Evolutionary conservation across 2,329 filamentous ascomycete genomes (phyloP), one percentile per base, ranked within the genome.

Genomic region (Chaetomium globosum): DNA sequence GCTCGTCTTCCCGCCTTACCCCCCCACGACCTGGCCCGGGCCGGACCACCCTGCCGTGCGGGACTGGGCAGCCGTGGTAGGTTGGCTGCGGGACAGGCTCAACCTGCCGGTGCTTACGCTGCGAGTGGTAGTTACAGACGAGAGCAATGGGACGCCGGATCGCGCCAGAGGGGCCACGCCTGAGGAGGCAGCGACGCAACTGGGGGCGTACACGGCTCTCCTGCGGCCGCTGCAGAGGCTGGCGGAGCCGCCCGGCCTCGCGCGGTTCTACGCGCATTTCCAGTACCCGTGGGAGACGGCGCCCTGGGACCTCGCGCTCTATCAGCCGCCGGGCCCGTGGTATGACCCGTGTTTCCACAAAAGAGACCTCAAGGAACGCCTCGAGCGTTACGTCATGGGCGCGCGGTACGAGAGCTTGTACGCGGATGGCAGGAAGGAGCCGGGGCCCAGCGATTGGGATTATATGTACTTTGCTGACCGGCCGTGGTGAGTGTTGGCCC

Each of bases 191-290:
- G 56, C 36, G 21, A 31, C 46, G 28, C 28, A 52, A 5, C 46
- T 60, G 48, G 12, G 31, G 48, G 58, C 46, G 28, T 60, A 60
- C 31, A 9, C 13, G 46, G 46, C 52, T 43, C 30, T 60, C 13
- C 12, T 60, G 46, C 58, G 48, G 58, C 46, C 58, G 46, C 48
- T 60, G n/a, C 28, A 23, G 31, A n/a, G 31, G 46, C 58, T 52
- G 30, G 58, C 46, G 55, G 36, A 43, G 33, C 33, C 9, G 36
- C 36, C 36, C 31, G 58, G 58, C 28, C 48, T 60, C 30, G 58
- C 58, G 12, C 30, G 46, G 4, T 60, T 60, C 46, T 60, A 60
- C 58, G 58, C 30, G 31, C 28, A 60, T 30, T 39, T 60, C 58
- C 31, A n/a, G 30, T 26, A 60, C 51, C 33, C 23, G 33, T 10